A percentile compares a stretch with the other conserved stretches of the same genome.
phyloP scores from a whole-genome alignment of 106 monocot species.

The Phalaenopsis aphrodite region DNA sequence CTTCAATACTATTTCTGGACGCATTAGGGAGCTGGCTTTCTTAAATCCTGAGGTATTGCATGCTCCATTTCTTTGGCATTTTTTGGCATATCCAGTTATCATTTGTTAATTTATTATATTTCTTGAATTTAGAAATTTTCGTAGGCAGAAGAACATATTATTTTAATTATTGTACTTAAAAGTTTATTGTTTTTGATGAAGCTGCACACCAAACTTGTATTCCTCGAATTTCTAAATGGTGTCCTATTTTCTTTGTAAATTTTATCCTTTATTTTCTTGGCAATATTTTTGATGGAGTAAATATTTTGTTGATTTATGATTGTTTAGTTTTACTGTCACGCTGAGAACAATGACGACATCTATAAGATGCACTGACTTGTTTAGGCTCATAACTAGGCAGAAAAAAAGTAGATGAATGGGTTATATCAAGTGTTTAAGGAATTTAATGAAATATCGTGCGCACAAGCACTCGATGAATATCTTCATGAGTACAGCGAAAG shows the following conservation, averaged over 20 bases:
- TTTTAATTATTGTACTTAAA: neutral
- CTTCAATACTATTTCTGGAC: constrained; percentile 79
- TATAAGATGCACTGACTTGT: neutral
- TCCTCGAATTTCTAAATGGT: neutral
- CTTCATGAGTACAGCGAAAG: neutral
- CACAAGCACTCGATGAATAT: neutral
- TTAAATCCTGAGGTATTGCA: constrained; percentile 81
- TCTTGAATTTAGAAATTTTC: neutral
- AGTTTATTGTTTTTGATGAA: neutral
- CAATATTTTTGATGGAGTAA: too few species aligned
- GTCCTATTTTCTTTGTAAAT: neutral
- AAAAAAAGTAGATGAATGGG: neutral
- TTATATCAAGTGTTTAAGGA: neutral
- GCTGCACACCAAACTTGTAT: neutral
- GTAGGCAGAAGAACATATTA: neutral
- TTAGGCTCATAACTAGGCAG: neutral
- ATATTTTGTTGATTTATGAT: too few species aligned
- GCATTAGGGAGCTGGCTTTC: constrained; percentile 94
- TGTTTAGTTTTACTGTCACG: too few species aligned
- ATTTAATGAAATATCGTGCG: neutral
- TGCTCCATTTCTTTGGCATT: neutral
- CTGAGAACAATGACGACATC: neutral
- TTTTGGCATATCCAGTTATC: neutral
- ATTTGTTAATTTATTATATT: neutral
- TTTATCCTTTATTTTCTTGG: too few species aligned